Evolutionary conservation across 495 filamentous ascomycete genomes (phyloP).

Genomic region (Xylaria scruposa): DNA sequence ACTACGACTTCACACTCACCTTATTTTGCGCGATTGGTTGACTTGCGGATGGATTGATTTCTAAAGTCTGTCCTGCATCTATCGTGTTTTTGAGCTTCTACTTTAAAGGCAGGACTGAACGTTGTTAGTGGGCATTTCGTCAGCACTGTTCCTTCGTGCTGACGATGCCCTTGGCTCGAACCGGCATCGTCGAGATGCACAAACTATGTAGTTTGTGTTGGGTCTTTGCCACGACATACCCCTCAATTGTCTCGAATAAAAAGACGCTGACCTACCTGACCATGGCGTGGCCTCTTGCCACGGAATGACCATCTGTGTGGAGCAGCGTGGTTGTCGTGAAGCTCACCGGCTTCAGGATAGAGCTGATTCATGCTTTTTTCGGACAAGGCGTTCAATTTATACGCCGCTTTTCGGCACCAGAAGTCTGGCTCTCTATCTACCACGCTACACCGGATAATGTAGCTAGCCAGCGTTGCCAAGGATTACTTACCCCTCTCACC

Average conservation of each 20-base stretch:
- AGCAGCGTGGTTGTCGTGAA: slow-evolving; percentile 6
- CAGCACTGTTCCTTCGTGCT: slow-evolving; percentile 24
- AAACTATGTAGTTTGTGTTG: not conserved
- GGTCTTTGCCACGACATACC: slow-evolving; percentile 4
- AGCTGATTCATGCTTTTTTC: not conserved
- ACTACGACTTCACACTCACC: not conserved
- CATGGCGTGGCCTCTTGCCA: slow-evolving; percentile 1
- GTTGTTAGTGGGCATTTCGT: slow-evolving; percentile 18
- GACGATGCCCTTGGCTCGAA: slow-evolving; percentile 5
- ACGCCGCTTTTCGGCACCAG: slow-evolving; percentile 17
- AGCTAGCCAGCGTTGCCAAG: slow-evolving; percentile 6
- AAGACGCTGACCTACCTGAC: not conserved
- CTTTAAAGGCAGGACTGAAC: not conserved
- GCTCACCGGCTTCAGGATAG: slow-evolving; percentile 10
- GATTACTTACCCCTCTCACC: slow-evolving; percentile 15
- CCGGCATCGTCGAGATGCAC: not conserved
- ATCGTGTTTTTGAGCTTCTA: not conserved
- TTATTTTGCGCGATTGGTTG: not conserved
- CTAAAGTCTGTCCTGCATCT: not conserved
- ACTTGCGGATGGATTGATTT: not conserved
- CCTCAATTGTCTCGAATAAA: not conserved
- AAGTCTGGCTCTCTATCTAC: too few relatives aligned
- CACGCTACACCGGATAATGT: slow-evolving; percentile 7
- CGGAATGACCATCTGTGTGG: not conserved
- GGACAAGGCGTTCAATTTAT: slow-evolving; percentile 7